Evolutionary conservation across 2,329 filamentous ascomycete genomes (phyloP).

Genomic region (Simplicillium sp.): DNA sequence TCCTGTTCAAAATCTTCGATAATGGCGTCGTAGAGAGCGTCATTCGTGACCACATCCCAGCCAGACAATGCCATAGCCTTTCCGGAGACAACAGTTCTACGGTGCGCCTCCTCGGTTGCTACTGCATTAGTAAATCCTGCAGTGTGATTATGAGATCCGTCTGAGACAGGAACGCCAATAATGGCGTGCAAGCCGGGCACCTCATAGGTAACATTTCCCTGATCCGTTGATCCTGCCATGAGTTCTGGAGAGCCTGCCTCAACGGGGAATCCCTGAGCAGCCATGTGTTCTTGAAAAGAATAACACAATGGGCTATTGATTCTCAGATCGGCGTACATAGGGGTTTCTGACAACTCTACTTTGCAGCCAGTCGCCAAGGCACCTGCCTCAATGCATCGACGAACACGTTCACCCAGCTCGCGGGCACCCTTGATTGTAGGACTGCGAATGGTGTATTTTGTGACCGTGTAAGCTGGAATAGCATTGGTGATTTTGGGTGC

Average conservation of each 20-base stretch:
- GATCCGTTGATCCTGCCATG: constrained; percentile 46
- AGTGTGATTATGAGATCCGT: too few relatives aligned
- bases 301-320: constrained; percentile 38
- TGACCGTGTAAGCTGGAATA: constrained; percentile 45
- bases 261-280: constrained; percentile 18
- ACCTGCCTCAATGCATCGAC: constrained; percentile 21
- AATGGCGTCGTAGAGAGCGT: too few relatives aligned
- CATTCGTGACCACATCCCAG: too few relatives aligned
- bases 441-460: constrained; percentile 32
- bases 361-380: constrained; percentile 34
- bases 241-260: constrained; percentile 22
- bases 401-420: constrained; percentile 30
- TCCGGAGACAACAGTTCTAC: too few relatives aligned
- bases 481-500: constrained; percentile 40
- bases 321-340: constrained; percentile 42
- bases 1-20: neutral
- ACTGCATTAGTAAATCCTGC: too few relatives aligned
- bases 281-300: constrained; percentile 32
- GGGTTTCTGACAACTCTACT: constrained; percentile 26
- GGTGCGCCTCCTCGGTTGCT: too few relatives aligned
- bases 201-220: constrained; percentile 47
- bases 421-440: constrained; percentile 24
- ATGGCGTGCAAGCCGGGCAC: constrained; percentile 44
- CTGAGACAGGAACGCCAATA: constrained; percentile 34
- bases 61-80: too few relatives aligned